Evolutionary conservation across 164 flowering plant species (phyloP).

Genomic region (Tetracentron sinense): DNA sequence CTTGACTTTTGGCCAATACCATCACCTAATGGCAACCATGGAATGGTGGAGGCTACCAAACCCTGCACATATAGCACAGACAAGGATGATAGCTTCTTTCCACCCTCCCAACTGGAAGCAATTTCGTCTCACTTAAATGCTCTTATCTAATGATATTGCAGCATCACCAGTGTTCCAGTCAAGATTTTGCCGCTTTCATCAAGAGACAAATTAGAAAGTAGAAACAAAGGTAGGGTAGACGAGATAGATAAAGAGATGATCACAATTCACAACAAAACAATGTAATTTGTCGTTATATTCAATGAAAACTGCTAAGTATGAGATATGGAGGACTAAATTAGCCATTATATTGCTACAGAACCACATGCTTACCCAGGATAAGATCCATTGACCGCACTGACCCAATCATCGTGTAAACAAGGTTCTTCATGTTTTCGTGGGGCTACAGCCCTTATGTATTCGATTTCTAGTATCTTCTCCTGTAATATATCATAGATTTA

Average conservation of each 20-base stretch:
- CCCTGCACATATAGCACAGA: not conserved
- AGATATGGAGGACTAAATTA: not conserved
- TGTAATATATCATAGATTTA: constrained; percentile 25
- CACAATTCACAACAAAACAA: not conserved
- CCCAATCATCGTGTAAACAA: constrained; percentile 91
- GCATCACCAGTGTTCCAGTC: not conserved
- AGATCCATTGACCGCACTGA: constrained; percentile 91
- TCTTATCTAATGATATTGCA: not conserved
- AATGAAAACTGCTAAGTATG: not conserved
- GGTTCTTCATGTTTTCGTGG: constrained; percentile 82
- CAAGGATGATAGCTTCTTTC: not conserved
- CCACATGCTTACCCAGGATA: constrained; percentile 51
- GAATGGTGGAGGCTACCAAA: not conserved
- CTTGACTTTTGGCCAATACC: not conserved
- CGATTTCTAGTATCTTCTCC: constrained; percentile 87
- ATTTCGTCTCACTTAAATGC: not conserved
- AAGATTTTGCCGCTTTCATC: not conserved
- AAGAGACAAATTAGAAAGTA: not conserved
- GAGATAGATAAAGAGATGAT: not conserved
- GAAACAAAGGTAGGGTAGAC: not conserved
- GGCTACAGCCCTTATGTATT: constrained; percentile 75
- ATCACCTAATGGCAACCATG: not conserved
- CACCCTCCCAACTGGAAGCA: not conserved
- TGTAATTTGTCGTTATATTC: not conserved
- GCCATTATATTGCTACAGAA: not conserved